These are phyloP conservation scores for Magnaporthales sp. DNA, from an alignment of 2,329 filamentous ascomycete genomes.

Conservation along the genomic window DNA sequence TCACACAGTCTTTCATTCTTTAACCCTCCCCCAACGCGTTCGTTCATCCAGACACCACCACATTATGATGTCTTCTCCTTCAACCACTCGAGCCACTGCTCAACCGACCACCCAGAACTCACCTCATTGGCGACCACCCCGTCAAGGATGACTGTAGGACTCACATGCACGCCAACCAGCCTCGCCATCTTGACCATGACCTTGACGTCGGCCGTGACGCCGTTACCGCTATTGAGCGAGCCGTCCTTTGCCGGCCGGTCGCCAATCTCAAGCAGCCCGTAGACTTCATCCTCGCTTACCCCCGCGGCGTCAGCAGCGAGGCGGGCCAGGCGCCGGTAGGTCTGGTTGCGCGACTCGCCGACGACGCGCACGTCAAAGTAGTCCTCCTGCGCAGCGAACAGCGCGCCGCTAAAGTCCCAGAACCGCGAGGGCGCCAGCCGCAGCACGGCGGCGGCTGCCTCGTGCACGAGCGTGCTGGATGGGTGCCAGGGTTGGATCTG, in stretches of 20 bases:
- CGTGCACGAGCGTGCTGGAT: constrained; percentile 70
- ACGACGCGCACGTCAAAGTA: constrained; percentile 85
- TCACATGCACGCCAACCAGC: constrained; percentile 77
- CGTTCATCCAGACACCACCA: too few relatives aligned
- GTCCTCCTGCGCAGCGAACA: constrained; percentile 58
- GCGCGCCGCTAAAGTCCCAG: constrained; percentile 65
- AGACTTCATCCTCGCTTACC: constrained; percentile 62
- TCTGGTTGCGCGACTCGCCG: constrained; percentile 74
- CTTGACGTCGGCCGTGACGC: constrained; percentile 79
- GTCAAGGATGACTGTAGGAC: constrained; percentile 83
- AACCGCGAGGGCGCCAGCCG: constrained; percentile 62
- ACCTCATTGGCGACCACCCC: constrained; percentile 74
- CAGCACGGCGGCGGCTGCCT: constrained; percentile 76
- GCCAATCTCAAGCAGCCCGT: constrained; percentile 57
- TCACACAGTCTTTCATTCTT: neutral
- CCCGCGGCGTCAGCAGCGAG: constrained; percentile 60
- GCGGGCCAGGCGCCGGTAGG: constrained; percentile 69
- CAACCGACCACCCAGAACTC: constrained; percentile 65
- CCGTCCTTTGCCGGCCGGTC: constrained; percentile 61
- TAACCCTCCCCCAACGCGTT: too few relatives aligned
- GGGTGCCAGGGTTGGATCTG: constrained; percentile 96
- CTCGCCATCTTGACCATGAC: constrained; percentile 71
- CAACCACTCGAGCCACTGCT: constrained; percentile 84
- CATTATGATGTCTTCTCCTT: constrained; percentile 39
- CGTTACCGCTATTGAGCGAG: constrained; percentile 68